Conservation (phyloP, 2,329 filamentous ascomycete genomes). For the Colletotrichum costaricense region DNA sequence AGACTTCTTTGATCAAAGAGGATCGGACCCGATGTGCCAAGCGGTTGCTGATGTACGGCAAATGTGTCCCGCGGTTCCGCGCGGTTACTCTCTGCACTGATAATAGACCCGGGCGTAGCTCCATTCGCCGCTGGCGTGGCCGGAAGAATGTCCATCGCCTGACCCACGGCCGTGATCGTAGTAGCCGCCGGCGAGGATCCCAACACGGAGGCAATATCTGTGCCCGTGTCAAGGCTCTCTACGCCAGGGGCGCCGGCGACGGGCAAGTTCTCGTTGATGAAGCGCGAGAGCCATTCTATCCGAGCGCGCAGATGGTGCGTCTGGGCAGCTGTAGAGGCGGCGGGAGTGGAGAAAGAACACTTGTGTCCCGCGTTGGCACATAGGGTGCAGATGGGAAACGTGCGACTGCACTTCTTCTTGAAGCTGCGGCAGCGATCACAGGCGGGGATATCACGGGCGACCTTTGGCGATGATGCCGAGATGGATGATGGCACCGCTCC, state of each 20-base stretch:
- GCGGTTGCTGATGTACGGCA: constrained; percentile 1
- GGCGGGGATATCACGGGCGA: constrained; percentile 42
- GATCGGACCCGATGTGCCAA: not conserved
- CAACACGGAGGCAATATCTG: constrained; percentile 40
- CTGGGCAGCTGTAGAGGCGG: constrained; percentile 45
- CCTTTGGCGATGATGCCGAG: constrained; percentile 38
- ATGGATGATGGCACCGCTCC: constrained; percentile 31
- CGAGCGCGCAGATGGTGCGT: constrained; percentile 51
- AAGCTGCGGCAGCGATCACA: constrained; percentile 57
- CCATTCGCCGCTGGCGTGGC: constrained; percentile 19
- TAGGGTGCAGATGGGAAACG: constrained; percentile 52
- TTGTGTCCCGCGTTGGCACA: constrained; percentile 52
- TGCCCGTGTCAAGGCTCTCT: constrained; percentile 50
- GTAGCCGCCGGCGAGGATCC: constrained; percentile 24
- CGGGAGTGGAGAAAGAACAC: constrained; percentile 49
- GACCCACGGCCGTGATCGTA: not conserved
- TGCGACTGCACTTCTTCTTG: constrained; percentile 59
- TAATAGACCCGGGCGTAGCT: constrained; percentile 21
- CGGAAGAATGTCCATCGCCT: constrained; percentile 10
- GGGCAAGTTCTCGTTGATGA: constrained; percentile 48
- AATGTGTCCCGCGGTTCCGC: constrained; percentile 11
- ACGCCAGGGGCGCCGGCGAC: constrained; percentile 41
- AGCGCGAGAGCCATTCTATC: constrained; percentile 52
- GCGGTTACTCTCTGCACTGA: constrained; percentile 20
- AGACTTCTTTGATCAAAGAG: constrained; percentile 19